Percentiles rank a stretch among this genome's conserved stretches.
Evolutionary conservation across 2,329 filamentous ascomycete species (phyloP).

Genomic region (Phoma sp.): DNA sequence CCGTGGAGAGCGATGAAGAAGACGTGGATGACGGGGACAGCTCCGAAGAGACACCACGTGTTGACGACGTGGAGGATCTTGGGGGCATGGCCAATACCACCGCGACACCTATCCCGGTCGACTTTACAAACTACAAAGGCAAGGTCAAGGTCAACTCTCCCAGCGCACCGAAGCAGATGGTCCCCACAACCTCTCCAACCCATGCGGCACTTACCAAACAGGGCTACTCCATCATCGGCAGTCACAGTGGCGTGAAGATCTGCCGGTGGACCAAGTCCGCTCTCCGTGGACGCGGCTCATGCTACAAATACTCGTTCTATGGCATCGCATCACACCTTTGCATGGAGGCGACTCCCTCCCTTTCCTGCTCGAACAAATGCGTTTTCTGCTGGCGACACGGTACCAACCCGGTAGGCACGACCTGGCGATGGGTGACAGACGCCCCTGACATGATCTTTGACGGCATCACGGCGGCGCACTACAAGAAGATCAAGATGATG

Average conservation of each 20-base stretch:
- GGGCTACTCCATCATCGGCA: constrained; percentile 93
- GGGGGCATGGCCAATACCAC: constrained; percentile 64
- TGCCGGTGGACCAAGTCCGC: constrained; percentile 99
- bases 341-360: constrained; percentile 96
- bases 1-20: constrained; percentile 82
- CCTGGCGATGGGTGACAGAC: constrained; percentile 95
- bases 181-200: constrained; percentile 86
- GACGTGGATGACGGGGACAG: constrained; percentile 61
- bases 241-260: constrained; percentile 95
- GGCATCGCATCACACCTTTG: constrained; percentile 95
- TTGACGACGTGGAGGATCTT: constrained; percentile 87
- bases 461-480: constrained; percentile 89
- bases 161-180: constrained; percentile 79
- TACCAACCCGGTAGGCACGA: constrained; percentile 95
- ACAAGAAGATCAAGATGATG: constrained; percentile 98
- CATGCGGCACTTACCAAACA: constrained; percentile 91
- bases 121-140: constrained; percentile 79
- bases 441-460: constrained; percentile 87
- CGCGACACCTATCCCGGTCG: constrained; percentile 69
- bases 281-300: constrained; percentile 88
- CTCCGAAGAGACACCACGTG: constrained; percentile 46
- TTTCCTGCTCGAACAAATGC: constrained; percentile 97
- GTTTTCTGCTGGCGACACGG: constrained; percentile 99
- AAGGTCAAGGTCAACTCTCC: constrained; percentile 56
- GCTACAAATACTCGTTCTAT: constrained; percentile 98